Conservation (phyloP, 1,284 basidiomycete genomes). For the Ganoderma lingzhi region DNA sequence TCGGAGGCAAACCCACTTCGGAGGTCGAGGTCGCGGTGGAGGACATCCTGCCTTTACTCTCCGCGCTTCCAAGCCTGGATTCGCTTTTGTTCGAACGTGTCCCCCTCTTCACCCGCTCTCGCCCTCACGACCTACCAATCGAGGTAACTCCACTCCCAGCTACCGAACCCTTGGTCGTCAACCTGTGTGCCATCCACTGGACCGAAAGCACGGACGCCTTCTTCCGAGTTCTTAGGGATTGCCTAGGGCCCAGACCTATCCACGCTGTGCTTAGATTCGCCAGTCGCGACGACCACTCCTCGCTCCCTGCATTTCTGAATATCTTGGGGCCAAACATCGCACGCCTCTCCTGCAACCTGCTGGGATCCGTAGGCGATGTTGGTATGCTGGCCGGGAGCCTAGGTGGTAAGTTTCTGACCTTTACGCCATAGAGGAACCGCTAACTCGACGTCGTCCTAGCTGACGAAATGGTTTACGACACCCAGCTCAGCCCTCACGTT, state of each 20-base stretch:
- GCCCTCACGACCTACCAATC: background rate
- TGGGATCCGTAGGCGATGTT: background rate
- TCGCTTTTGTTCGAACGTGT: background rate
- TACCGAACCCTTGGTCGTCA: background rate
- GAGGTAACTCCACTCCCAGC: background rate
- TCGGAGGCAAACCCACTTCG: background rate
- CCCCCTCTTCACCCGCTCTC: background rate
- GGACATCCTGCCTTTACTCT: background rate
- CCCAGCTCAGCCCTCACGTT: background rate
- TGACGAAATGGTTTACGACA: background rate
- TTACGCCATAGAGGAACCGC: too few relatives aligned
- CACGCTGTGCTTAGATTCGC: background rate
- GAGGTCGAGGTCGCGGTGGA: background rate
- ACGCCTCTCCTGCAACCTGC: background rate
- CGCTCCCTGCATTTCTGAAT: background rate
- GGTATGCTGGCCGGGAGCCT: background rate
- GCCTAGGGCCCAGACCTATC: background rate
- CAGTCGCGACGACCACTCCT: background rate
- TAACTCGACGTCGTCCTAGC: background rate
- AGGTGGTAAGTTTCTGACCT: background rate
- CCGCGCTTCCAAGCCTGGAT: background rate
- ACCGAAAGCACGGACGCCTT: background rate
- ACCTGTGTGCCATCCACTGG: background rate
- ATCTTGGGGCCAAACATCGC: background rate
- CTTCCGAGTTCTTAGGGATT: background rate